Conservation (phyloP, 352 stramenopile species). For the Globisporangium nunn region DNA sequence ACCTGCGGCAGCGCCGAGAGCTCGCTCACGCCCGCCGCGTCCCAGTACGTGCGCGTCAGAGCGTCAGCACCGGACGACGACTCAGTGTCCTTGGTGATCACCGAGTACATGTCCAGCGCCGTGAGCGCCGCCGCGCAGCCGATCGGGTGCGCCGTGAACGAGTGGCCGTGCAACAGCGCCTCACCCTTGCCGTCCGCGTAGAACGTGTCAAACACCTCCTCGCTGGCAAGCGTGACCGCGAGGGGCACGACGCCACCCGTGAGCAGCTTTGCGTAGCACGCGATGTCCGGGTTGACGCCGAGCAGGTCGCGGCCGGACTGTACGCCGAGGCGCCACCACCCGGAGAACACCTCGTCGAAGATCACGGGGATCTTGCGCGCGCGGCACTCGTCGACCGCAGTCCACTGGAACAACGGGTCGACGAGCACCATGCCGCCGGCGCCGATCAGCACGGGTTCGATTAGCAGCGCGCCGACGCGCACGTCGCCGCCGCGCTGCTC, state of each 20-base stretch:
- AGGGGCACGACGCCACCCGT: conserved; percentile 87
- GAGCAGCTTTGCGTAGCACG: conserved; percentile 89
- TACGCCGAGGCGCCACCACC: conserved; percentile 87
- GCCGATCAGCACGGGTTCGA: conserved; percentile 90
- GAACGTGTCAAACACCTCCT: conserved; percentile 89
- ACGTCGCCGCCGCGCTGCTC: conserved; percentile 25
- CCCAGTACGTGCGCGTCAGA: conserved; percentile 47
- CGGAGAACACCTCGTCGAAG: conserved; percentile 91
- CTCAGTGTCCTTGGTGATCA: conserved; percentile 28
- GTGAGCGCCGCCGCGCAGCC: conserved; percentile 85
- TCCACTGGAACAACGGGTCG: conserved; percentile 89
- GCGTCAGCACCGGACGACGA: not conserved
- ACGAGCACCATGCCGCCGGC: conserved; percentile 87
- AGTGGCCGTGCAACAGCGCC: conserved; percentile 87
- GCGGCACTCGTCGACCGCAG: conserved; percentile 76
- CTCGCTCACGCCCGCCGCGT: conserved; percentile 30
- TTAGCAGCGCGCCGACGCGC: conserved; percentile 65
- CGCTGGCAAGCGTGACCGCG: conserved; percentile 78
- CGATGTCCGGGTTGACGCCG: conserved; percentile 82
- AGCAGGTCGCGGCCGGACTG: conserved; percentile 81
- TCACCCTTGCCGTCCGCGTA: conserved; percentile 83
- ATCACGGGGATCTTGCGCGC: conserved; percentile 82
- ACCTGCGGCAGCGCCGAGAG: conserved; percentile 50
- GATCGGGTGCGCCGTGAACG: conserved; percentile 89
- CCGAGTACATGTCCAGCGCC: conserved; percentile 84